Conservation (phyloP, 108 stramenopile species). For the Schizochytrium sp. region DNA sequence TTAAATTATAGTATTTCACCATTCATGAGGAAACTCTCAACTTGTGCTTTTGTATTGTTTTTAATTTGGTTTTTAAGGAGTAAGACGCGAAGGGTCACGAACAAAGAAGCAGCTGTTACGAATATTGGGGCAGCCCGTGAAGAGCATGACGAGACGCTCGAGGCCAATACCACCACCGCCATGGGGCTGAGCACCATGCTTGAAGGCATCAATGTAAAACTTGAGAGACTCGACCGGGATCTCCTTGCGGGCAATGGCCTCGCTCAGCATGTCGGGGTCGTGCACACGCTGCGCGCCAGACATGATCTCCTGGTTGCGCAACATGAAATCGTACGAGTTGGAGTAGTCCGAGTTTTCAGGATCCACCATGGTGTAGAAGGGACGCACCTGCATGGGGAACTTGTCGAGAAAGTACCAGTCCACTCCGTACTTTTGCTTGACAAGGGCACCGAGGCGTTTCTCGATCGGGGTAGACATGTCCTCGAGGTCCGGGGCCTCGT, state of each 20-base stretch:
- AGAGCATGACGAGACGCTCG: constrained; percentile 99
- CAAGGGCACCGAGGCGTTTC: constrained; percentile 90
- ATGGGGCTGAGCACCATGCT: constrained; percentile 89
- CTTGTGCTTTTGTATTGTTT: no score
- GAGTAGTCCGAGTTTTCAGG: constrained; percentile 77
- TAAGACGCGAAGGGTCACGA: constrained; percentile 86
- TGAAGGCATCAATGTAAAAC: constrained; percentile 88
- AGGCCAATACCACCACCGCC: constrained; percentile 96
- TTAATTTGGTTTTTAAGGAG: constrained; percentile 52
- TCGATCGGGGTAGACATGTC: constrained; percentile 94
- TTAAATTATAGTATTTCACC: no score
- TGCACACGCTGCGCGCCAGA: constrained; percentile 98
- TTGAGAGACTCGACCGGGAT: constrained; percentile 77
- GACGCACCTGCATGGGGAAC: constrained; percentile 88
- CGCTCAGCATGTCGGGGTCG: constrained; percentile 78
- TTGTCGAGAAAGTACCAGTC: constrained; percentile 99
- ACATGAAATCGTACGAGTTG: constrained; percentile 97
- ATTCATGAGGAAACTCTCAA: no score
- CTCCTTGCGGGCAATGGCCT: constrained; percentile 75
- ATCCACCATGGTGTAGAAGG: constrained; percentile 99
- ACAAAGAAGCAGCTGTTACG: constrained; percentile 94
- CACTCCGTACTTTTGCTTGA: constrained; percentile 86
- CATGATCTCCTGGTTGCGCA: constrained; percentile 97
- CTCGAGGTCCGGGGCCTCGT: constrained; percentile 58
- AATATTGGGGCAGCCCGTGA: constrained; percentile 89